Evolutionary conservation across 2,329 filamentous ascomycete genomes (phyloP), one percentile per base, ranked within the genome.

Genomic region (Thermochaetoides dissita): DNA sequence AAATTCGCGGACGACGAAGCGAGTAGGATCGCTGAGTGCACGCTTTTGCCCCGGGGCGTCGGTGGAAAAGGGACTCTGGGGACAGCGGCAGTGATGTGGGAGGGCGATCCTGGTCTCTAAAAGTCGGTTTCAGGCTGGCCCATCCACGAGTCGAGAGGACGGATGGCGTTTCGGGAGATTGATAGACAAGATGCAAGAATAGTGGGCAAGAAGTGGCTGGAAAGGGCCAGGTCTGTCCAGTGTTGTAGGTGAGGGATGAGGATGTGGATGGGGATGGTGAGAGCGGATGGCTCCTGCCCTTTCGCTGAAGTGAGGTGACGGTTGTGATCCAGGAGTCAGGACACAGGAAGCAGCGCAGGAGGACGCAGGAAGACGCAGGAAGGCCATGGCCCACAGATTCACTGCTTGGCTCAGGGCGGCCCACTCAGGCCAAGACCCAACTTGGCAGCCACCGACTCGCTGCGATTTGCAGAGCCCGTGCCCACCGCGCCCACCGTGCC

Each of bases 231-330:
- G 17, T 24, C 17, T 24, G 17, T 24, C 17, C 17, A 5, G 17
- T 5, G 17, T 24, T 24, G 17, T 24, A 24, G 17, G 17, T 24
- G 17, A 24, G 17, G 17, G 17, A 24, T 24, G 17, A 5, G 5
- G 17, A 24, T 24, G 17, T 3, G 5, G 17, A 37, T 24, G 34
- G 29, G 17, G n/a, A 31, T 34, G 17, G 12, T 29, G 32, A 40
- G 34, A 32, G 33, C 17, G 36, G 29, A n/a, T 43, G 41, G 37
- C 35, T 42, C 44, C 38, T 47, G 39, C 17, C 45, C 45, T 35
- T 41, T 33, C 33, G 47, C 45, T 49, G 39, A 44, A 42, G 42
- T 41, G 42, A 43, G 46, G 44, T 41, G 42, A 40, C 28, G 39
- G 39, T 36, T 36, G 39, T 43, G 46, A 41, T 40, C 42, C 40